Evolutionary conservation across 2,329 filamentous ascomycete species (phyloP).

Genomic region (Ophioceras dolichostomum): DNA sequence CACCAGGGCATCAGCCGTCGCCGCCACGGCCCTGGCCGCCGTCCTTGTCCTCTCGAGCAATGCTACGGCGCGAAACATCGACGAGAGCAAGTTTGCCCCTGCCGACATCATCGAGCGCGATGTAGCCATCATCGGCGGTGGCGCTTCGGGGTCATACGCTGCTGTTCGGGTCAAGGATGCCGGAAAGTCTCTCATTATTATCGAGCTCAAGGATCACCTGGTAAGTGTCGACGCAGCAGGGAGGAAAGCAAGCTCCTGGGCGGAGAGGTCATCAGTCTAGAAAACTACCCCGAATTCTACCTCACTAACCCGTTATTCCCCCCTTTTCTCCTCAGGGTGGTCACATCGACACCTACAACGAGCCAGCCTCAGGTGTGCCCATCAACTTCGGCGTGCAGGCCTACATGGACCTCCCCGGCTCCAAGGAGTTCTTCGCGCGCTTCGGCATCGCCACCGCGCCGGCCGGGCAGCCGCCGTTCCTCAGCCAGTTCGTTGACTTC

Average conservation of each 20-base stretch:
- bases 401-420: constrained; percentile 16
- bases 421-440: constrained; percentile 26
- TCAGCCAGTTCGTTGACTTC: constrained; percentile 19
- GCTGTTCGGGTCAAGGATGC: constrained; percentile 8
- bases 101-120: constrained; percentile 5
- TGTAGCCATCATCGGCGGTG: constrained; percentile 11
- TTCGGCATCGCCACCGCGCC: constrained; percentile 19
- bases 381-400: constrained; percentile 21
- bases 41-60: not conserved
- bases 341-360: constrained; percentile 31
- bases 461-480: constrained; percentile 5
- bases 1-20: too few relatives aligned
- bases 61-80: not conserved
- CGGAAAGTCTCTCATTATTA: constrained; percentile 8
- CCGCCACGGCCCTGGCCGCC: not conserved
- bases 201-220: constrained; percentile 6
- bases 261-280: too few relatives aligned
- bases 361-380: constrained; percentile 16
- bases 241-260: too few relatives aligned
- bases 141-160: constrained; percentile 8
- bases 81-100: constrained; percentile 27
- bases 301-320: too few relatives aligned
- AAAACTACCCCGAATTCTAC: not conserved
- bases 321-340: constrained; percentile 12
- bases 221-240: not conserved